Percentiles rank a stretch among this genome's conserved stretches.
Conservation (phyloP, 257 asterid genomes). For the Lycium barbarum region DNA sequence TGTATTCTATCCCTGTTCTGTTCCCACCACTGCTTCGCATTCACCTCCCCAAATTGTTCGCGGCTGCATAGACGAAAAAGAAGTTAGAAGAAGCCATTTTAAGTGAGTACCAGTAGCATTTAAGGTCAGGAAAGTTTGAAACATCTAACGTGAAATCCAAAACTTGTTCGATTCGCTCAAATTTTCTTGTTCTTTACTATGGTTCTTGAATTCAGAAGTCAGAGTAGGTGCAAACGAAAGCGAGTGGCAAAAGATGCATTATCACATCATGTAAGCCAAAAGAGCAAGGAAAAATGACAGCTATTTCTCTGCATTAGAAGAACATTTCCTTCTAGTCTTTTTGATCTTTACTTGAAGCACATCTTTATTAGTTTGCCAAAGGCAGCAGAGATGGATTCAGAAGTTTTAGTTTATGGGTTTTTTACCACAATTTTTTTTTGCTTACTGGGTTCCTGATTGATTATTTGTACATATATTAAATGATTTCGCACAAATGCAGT, state of each 20-base stretch:
- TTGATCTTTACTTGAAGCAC: neutral
- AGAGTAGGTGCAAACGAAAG: neutral
- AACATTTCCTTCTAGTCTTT: neutral
- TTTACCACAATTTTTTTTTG: too few species aligned
- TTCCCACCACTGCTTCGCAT: conserved; percentile 98
- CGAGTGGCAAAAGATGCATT: too few species aligned
- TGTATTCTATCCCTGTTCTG: conserved; percentile 94
- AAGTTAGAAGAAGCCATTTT: neutral
- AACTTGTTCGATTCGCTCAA: conserved; percentile 9
- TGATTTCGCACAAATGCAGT: too few species aligned
- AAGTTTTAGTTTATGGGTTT: too few species aligned
- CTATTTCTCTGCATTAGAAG: neutral
- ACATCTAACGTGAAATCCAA: neutral
- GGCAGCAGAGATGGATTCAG: too few species aligned
- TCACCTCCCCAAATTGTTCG: conserved; percentile 83
- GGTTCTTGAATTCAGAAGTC: neutral
- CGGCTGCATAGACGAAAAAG: conserved; percentile 54
- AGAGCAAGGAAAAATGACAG: neutral
- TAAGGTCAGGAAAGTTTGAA: neutral
- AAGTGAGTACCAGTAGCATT: neutral
- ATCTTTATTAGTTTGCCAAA: neutral
- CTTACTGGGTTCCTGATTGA: too few species aligned
- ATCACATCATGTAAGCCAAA: too few species aligned
- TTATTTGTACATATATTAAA: too few species aligned
- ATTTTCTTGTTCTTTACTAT: neutral